These are phyloP conservation scores for Phytophthora kernoviae DNA, from an alignment of 352 stramenopile genomes.

Conservation along the genomic window DNA sequence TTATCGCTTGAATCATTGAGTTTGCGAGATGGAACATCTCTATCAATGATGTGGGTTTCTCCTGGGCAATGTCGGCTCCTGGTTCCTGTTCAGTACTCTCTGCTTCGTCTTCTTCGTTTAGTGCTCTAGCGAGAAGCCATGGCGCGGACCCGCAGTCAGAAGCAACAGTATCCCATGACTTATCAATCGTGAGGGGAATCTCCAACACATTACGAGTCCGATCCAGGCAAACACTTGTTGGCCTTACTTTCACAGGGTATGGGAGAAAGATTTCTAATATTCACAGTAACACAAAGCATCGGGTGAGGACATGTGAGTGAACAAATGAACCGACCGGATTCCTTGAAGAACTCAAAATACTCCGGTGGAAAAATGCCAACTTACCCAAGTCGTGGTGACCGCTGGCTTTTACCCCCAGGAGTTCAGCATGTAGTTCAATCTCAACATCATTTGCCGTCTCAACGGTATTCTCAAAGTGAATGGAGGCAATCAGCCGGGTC, in stretches of 20 bases:
- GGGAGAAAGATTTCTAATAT: slow-evolving; percentile 63
- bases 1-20: slow-evolving; percentile 13
- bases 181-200: slow-evolving; percentile 53
- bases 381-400: slow-evolving; percentile 61
- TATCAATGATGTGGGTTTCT: slow-evolving; percentile 53
- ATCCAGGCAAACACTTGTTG: slow-evolving; percentile 44
- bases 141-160: slow-evolving; percentile 66
- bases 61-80: neutral
- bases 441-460: slow-evolving; percentile 34
- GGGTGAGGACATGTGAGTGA: neutral
- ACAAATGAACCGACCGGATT: neutral
- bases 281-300: neutral
- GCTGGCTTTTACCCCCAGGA: slow-evolving; percentile 47
- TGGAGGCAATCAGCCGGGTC: slow-evolving; percentile 34
- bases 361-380: slow-evolving; percentile 1
- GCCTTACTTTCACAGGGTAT: slow-evolving; percentile 53
- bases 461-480: slow-evolving; percentile 52
- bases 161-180: slow-evolving; percentile 43
- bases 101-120: slow-evolving; percentile 38
- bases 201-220: slow-evolving; percentile 39
- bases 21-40: slow-evolving; percentile 75
- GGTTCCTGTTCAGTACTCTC: neutral
- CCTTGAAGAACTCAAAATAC: neutral
- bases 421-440: slow-evolving; percentile 56
- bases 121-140: slow-evolving; percentile 65